Evolutionary conservation across 2,329 filamentous ascomycete species (phyloP).

Genomic region (Nemania diffusa): DNA sequence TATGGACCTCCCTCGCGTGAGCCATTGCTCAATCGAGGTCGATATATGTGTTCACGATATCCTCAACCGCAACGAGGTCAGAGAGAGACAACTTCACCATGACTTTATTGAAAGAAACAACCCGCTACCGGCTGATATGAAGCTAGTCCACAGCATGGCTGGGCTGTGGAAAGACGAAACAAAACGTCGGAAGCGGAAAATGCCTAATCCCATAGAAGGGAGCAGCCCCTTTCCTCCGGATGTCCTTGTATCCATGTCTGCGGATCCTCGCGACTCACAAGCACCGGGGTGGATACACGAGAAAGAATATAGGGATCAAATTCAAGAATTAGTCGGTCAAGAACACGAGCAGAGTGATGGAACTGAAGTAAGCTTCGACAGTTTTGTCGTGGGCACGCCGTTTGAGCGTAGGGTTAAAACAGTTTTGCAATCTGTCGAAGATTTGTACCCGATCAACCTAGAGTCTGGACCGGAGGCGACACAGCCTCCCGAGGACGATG

Average conservation of each 20-base stretch:
- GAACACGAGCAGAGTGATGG: conserved; percentile 66
- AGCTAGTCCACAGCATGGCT: conserved; percentile 93
- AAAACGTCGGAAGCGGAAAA: conserved; percentile 76
- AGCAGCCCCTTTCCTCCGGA: conserved; percentile 84
- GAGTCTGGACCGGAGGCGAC: conserved; percentile 57
- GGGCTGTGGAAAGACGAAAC: conserved; percentile 93
- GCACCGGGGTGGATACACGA: conserved; percentile 94
- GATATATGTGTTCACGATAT: conserved; percentile 92
- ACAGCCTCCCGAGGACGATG: conserved; percentile 45
- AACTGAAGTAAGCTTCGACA: conserved; percentile 67
- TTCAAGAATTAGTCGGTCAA: conserved; percentile 70
- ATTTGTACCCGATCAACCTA: conserved; percentile 80
- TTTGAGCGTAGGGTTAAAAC: conserved; percentile 75
- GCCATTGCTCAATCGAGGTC: conserved; percentile 88
- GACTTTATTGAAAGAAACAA: conserved; percentile 80
- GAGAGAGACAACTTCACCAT: conserved; percentile 83
- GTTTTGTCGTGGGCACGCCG: conserved; percentile 67
- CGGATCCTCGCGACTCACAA: conserved; percentile 76
- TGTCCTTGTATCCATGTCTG: conserved; percentile 88
- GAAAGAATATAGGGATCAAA: conserved; percentile 77
- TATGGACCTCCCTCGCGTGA: conserved; percentile 75
- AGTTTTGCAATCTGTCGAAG: conserved; percentile 83
- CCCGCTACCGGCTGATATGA: conserved; percentile 74
- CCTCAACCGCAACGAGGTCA: conserved; percentile 79
- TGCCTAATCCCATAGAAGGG: conserved; percentile 70